Percentiles rank a stretch among this genome's conserved stretches.
Conservation (phyloP, 2,329 filamentous ascomycete genomes). For the Arthrobotrys musiformis region DNA sequence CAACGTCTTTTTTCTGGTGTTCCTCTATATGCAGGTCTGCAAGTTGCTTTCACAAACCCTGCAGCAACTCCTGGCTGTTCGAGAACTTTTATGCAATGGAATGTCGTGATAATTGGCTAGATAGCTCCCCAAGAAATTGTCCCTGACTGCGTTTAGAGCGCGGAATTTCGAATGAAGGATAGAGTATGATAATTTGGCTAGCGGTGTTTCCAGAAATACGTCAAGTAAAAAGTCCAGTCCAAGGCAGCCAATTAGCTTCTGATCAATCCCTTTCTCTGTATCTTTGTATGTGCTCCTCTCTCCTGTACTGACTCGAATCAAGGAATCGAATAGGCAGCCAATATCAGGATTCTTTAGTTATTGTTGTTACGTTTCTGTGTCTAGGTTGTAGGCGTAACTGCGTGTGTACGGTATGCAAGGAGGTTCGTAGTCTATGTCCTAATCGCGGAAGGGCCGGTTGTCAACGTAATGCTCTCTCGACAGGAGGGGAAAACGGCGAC, state of each 20-base stretch:
- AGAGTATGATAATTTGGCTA: constrained; percentile 33
- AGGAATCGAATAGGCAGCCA: constrained; percentile 54
- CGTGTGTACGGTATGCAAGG: constrained; percentile 53
- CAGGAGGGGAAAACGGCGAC: constrained; percentile 41
- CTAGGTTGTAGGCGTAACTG: constrained; percentile 31
- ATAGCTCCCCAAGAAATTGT: constrained; percentile 38
- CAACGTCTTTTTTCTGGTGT: constrained; percentile 8
- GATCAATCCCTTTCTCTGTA: constrained; percentile 39
- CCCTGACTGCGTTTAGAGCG: constrained; percentile 51
- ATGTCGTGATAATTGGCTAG: constrained; percentile 51
- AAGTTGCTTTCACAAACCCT: constrained; percentile 45
- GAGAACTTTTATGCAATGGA: constrained; percentile 54
- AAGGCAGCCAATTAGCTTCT: constrained; percentile 51
- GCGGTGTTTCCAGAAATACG: constrained; percentile 36
- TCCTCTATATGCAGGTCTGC: constrained; percentile 43
- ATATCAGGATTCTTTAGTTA: constrained; percentile 38
- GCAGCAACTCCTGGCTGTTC: constrained; percentile 55
- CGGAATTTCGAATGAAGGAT: constrained; percentile 39
- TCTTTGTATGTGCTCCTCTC: constrained; percentile 14
- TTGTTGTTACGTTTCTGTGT: constrained; percentile 54
- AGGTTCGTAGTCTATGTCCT: constrained; percentile 38
- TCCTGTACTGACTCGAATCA: constrained; percentile 35
- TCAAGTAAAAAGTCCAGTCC: constrained; percentile 22
- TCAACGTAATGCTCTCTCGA: constrained; percentile 44
- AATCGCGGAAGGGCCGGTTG: constrained; percentile 35